These are phyloP conservation scores for Poterioochromonas sp. DNA, from an alignment of 352 stramenopile species.

Conservation along the genomic window DNA sequence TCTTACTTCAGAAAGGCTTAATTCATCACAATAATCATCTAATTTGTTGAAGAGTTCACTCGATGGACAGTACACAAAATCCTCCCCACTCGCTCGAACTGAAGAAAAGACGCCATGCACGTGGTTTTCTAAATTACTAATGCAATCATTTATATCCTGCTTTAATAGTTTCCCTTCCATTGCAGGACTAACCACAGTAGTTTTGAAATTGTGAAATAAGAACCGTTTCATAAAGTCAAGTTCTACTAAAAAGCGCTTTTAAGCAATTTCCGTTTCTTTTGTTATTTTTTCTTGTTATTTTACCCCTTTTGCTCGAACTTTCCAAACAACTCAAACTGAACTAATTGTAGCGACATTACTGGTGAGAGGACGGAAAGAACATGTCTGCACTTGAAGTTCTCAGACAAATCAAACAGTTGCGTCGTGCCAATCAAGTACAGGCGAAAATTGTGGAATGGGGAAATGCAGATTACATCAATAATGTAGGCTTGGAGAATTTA, in stretches of 20 bases:
- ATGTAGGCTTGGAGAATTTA: slow-evolving; percentile 23
- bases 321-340: too few relatives aligned
- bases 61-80: slow-evolving; percentile 15
- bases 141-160: too few relatives aligned
- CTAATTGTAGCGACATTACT: too few relatives aligned
- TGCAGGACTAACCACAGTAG: too few relatives aligned
- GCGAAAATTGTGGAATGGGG: slow-evolving; percentile 28
- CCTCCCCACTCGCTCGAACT: background rate
- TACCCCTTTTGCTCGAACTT: too few relatives aligned
- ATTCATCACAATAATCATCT: slow-evolving; percentile 25
- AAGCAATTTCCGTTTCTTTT: too few relatives aligned
- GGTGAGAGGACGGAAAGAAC: background rate
- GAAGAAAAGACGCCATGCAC: slow-evolving; percentile 17
- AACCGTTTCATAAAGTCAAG: too few relatives aligned
- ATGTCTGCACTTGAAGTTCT: slow-evolving; percentile 32
- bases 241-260: too few relatives aligned
- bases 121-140: slow-evolving; percentile 19
- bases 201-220: too few relatives aligned
- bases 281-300: too few relatives aligned
- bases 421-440: background rate
- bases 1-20: background rate
- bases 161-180: too few relatives aligned
- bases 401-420: slow-evolving; percentile 20
- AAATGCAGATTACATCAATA: slow-evolving; percentile 26
- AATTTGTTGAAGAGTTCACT: slow-evolving; percentile 18